Evolutionary conservation across 2,329 filamentous ascomycete genomes (phyloP).

Genomic region (Zasmidium citrigriseum): DNA sequence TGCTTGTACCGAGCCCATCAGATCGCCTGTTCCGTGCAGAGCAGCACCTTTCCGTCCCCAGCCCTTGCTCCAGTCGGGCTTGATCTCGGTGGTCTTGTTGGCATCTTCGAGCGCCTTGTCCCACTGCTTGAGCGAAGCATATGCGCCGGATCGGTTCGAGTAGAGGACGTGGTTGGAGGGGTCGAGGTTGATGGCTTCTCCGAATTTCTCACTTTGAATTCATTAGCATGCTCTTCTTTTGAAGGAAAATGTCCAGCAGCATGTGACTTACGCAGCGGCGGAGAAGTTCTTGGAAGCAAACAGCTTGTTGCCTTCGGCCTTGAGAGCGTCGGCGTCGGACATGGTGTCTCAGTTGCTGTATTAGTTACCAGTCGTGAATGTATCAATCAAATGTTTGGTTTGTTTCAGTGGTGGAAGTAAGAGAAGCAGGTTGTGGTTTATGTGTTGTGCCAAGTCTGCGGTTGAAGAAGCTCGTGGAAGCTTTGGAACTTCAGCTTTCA

Average conservation of each 20-base stretch:
- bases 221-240: constrained; percentile 11
- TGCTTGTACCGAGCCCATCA: constrained; percentile 81
- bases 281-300: constrained; percentile 97
- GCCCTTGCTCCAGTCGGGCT: constrained; percentile 97
- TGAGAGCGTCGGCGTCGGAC: constrained; percentile 71
- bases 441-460: not conserved
- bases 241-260: not conserved
- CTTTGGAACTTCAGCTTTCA: no score
- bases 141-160: constrained; percentile 87
- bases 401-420: not conserved
- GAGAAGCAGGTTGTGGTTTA: not conserved
- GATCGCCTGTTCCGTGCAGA: constrained; percentile 81
- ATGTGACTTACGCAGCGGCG: constrained; percentile 78
- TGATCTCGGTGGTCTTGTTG: constrained; percentile 88
- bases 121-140: constrained; percentile 89
- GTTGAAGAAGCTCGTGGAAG: not conserved
- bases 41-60: constrained; percentile 93
- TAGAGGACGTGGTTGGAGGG: constrained; percentile 93
- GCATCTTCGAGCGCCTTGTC: constrained; percentile 83
- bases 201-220: constrained; percentile 79
- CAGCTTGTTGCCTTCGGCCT: constrained; percentile 94
- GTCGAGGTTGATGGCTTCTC: constrained; percentile 85
- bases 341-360: constrained; percentile 41
- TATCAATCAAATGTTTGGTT: not conserved
- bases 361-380: not conserved